Evolutionary conservation across 768 basidiomycete species (phyloP).

Genomic region (Cubamyces sp.): DNA sequence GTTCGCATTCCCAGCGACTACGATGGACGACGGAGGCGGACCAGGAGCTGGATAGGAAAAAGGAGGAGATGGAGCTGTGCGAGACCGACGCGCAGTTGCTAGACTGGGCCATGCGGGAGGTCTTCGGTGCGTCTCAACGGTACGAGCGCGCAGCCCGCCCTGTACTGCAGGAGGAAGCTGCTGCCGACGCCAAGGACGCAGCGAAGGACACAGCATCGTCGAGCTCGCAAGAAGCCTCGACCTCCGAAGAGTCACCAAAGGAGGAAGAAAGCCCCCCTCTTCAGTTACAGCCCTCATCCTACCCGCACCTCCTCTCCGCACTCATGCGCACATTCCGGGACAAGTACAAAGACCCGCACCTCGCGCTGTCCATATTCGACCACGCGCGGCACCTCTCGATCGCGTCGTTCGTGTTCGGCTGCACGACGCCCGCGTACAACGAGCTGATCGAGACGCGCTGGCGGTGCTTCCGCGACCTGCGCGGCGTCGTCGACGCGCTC

Average conservation of each 20-base stretch:
- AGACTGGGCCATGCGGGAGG: constrained; percentile 69
- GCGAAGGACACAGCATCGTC: constrained; percentile 16
- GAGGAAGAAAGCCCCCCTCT: constrained; percentile 29
- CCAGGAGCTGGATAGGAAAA: constrained; percentile 60
- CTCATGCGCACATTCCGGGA: constrained; percentile 82
- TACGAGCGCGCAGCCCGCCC: constrained; percentile 53
- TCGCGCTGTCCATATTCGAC: constrained; percentile 82
- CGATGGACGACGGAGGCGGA: constrained; percentile 82
- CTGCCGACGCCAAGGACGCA: constrained; percentile 20
- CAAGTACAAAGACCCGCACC: constrained; percentile 76
- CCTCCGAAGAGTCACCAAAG: background rate
- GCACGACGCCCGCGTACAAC: constrained; percentile 86
- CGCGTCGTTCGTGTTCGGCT: constrained; percentile 86
- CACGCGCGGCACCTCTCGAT: constrained; percentile 76
- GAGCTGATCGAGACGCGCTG: constrained; percentile 87
- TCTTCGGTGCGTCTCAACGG: constrained; percentile 63
- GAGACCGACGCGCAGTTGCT: constrained; percentile 70
- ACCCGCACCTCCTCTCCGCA: constrained; percentile 74
- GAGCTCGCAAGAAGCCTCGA: constrained; percentile 17
- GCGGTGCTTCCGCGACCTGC: constrained; percentile 80
- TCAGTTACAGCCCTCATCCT: constrained; percentile 62
- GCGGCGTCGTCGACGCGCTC: constrained; percentile 70
- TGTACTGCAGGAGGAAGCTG: constrained; percentile 33
- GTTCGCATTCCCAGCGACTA: constrained; percentile 54
- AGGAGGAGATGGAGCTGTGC: constrained; percentile 74